Conservation (phyloP, 306 rosid genomes). For the Vicia faba region DNA sequence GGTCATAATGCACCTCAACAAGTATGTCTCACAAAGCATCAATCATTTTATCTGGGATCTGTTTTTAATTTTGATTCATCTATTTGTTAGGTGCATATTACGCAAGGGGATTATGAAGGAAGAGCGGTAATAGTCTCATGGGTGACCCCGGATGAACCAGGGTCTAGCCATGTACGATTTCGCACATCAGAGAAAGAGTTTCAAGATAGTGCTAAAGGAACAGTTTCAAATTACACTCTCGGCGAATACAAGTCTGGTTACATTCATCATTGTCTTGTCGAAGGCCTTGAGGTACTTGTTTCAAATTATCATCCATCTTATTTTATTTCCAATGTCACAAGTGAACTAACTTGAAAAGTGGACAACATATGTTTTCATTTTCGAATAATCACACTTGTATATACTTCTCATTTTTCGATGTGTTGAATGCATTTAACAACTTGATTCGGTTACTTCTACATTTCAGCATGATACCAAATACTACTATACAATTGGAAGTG, state of each 20-base stretch:
- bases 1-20: slow-evolving; percentile 94
- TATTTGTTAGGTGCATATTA: slow-evolving; percentile 72
- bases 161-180: slow-evolving; percentile 58
- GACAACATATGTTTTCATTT: slow-evolving; percentile 20
- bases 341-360: slow-evolving; percentile 12
- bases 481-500: slow-evolving; percentile 83
- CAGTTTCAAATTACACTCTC: slow-evolving; percentile 66
- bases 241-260: slow-evolving; percentile 82
- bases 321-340: slow-evolving; percentile 29
- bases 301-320: slow-evolving; percentile 18
- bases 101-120: slow-evolving; percentile 97
- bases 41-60: too few species aligned
- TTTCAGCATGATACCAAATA: slow-evolving; percentile 80
- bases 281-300: slow-evolving; percentile 70
- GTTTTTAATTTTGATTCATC: background rate
- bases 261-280: slow-evolving; percentile 82
- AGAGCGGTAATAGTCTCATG: slow-evolving; percentile 88
- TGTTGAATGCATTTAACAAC: background rate
- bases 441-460: slow-evolving; percentile 24
- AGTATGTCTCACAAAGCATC: background rate
- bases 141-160: slow-evolving; percentile 79
- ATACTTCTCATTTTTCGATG: slow-evolving; percentile 19
- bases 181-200: slow-evolving; percentile 54
- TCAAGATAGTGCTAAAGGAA: slow-evolving; percentile 60
- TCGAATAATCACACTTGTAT: slow-evolving; percentile 14